Evolutionary conservation across 768 basidiomycete species (phyloP).

Genomic region (Tylopilus subfusipes): DNA sequence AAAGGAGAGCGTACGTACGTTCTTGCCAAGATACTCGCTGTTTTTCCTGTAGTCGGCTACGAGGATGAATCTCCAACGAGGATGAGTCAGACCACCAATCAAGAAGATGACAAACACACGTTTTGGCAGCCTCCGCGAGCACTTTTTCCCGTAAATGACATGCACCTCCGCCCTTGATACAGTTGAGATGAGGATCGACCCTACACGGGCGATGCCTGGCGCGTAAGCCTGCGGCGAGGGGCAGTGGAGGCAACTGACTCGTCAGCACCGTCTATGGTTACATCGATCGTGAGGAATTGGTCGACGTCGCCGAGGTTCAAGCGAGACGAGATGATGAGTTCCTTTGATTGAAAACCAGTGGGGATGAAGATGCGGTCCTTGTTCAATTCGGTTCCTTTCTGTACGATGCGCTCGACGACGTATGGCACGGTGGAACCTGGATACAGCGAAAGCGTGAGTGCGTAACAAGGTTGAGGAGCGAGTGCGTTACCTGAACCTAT

Average conservation of each 20-base stretch:
- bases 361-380: slow-evolving; percentile 83
- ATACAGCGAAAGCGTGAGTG: neutral
- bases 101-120: slow-evolving; percentile 37
- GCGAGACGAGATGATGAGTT: slow-evolving; percentile 81
- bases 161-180: slow-evolving; percentile 96
- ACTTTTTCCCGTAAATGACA: slow-evolving; percentile 98
- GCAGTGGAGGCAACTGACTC: slow-evolving; percentile 54
- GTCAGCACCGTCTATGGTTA: slow-evolving; percentile 97
- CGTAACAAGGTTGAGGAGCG: neutral
- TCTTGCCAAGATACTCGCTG: slow-evolving; percentile 72
- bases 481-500: slow-evolving; percentile 69
- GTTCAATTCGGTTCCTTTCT: slow-evolving; percentile 77
- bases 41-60: slow-evolving; percentile 98
- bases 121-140: slow-evolving; percentile 90
- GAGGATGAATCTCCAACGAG: slow-evolving; percentile 63
- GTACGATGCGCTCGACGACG: slow-evolving; percentile 90
- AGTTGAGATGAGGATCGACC: slow-evolving; percentile 82
- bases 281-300: slow-evolving; percentile 84
- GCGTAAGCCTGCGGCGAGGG: neutral
- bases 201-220: slow-evolving; percentile 36
- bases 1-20: slow-evolving; percentile 46
- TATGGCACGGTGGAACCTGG: slow-evolving; percentile 91
- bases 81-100: slow-evolving; percentile 39
- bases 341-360: slow-evolving; percentile 94
- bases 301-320: slow-evolving; percentile 85